Percentiles rank a stretch among this genome's conserved stretches.
phyloP scores from a whole-genome alignment of 352 stramenopile species.

The Phytophthora rubi region DNA sequence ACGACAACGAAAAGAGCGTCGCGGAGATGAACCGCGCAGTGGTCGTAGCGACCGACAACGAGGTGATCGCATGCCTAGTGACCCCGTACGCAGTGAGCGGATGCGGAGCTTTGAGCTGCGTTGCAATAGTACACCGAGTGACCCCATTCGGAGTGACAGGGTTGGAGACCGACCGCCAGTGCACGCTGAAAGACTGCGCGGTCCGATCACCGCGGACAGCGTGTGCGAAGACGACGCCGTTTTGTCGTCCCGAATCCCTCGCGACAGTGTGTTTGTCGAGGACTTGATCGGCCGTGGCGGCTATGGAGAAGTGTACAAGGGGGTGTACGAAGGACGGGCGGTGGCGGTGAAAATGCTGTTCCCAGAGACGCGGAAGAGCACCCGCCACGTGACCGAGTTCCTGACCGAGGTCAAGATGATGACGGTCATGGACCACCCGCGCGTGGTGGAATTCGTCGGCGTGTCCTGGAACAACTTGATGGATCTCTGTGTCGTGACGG shows the following conservation, averaged over 20 bases:
- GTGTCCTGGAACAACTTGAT: constrained; percentile 63
- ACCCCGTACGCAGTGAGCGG: constrained; percentile 22
- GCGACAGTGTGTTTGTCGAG: constrained; percentile 44
- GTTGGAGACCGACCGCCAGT: constrained; percentile 9
- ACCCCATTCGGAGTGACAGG: constrained; percentile 9
- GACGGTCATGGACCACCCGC: constrained; percentile 46
- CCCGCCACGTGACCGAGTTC: constrained; percentile 50
- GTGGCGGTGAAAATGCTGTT: constrained; percentile 67
- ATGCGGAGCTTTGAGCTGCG: constrained; percentile 16
- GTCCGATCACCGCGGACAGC: constrained; percentile 39
- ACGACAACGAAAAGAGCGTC: constrained; percentile 22
- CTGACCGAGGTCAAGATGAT: constrained; percentile 62
- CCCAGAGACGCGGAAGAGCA: constrained; percentile 46
- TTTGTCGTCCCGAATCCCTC: constrained; percentile 48
- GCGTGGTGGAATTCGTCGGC: constrained; percentile 62
- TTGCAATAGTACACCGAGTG: constrained; percentile 9
- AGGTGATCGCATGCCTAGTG: constrained; percentile 24
- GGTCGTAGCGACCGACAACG: constrained; percentile 12
- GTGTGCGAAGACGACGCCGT: constrained; percentile 56
- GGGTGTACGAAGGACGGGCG: constrained; percentile 35
- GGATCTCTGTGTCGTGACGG: constrained; percentile 64
- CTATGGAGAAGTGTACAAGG: constrained; percentile 65
- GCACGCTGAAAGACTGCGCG: constrained; percentile 30
- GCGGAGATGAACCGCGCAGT: constrained; percentile 15
- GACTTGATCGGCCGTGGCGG: constrained; percentile 54